phyloP scores from a whole-genome alignment of 768 basidiomycete genomes.

The Russula griseocarnosa region DNA sequence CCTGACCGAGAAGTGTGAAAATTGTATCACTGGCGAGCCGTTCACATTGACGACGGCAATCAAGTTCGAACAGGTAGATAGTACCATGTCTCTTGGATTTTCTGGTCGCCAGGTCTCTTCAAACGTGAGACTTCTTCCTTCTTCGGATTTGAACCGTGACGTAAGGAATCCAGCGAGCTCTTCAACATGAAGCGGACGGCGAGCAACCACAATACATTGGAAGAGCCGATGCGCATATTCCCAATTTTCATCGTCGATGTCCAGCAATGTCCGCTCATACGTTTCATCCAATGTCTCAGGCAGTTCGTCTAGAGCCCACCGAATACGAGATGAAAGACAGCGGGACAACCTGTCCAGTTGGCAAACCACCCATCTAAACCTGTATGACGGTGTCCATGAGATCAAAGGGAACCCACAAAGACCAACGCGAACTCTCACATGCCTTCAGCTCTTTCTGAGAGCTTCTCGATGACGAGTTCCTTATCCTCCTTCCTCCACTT shows the following conservation, averaged over 20 bases:
- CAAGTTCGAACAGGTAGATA: slow-evolving; percentile 6
- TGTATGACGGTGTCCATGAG: background rate
- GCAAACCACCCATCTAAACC: background rate
- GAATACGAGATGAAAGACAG: background rate
- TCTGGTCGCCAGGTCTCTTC: background rate
- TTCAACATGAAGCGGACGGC: background rate
- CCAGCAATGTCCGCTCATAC: background rate
- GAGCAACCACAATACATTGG: background rate
- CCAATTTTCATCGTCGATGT: background rate
- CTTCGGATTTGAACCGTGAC: background rate
- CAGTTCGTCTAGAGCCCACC: background rate
- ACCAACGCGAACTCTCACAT: background rate
- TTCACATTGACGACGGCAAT: background rate
- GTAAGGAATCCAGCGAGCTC: background rate
- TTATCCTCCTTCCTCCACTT: background rate
- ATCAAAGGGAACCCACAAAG: too few relatives aligned
- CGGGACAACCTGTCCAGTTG: background rate
- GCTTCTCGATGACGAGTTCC: background rate
- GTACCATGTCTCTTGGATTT: background rate
- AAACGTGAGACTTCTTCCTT: background rate
- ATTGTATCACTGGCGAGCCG: background rate
- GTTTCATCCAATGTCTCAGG: background rate
- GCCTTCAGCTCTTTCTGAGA: background rate
- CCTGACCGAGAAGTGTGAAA: slow-evolving; percentile 5
- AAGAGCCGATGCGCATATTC: background rate